These are phyloP conservation scores for Candida takata DNA, from an alignment of 805 yeast species.

Conservation along the genomic window DNA sequence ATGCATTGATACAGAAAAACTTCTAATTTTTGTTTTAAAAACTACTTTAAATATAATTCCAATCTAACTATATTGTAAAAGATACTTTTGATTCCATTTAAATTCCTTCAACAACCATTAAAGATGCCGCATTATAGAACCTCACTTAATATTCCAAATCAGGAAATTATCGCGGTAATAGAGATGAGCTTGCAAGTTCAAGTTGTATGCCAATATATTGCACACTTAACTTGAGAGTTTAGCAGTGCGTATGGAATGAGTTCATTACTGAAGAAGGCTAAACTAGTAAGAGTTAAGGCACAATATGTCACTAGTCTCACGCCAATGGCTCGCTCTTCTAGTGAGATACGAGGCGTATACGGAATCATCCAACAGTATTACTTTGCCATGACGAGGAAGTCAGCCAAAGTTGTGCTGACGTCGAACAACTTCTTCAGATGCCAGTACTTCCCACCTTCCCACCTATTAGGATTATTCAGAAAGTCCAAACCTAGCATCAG, in stretches of 20 bases:
- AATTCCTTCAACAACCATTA: too few species aligned
- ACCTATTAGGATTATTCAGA: conserved; percentile 16
- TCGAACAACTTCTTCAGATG: conserved; percentile 10
- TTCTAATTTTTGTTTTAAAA: too few species aligned
- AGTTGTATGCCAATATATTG: too few species aligned
- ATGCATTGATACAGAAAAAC: too few species aligned
- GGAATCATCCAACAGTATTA: not conserved
- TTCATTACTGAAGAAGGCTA: not conserved
- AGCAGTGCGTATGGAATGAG: not conserved
- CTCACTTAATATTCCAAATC: too few species aligned
- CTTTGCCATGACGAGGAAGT: not conserved
- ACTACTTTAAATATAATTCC: too few species aligned
- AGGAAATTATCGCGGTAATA: too few species aligned
- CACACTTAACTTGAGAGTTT: too few species aligned
- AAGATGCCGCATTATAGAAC: too few species aligned
- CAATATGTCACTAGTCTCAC: not conserved
- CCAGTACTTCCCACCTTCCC: conserved; percentile 18
- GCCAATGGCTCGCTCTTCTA: not conserved
- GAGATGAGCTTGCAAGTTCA: too few species aligned
- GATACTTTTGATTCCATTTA: too few species aligned
- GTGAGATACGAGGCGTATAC: not conserved
- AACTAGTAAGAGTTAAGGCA: not conserved
- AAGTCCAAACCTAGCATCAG: conserved; percentile 20
- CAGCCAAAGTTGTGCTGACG: not conserved
- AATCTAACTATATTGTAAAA: too few species aligned